Conservation (phyloP, 345 rosid genomes). For the Leavenworthia alabamica region DNA sequence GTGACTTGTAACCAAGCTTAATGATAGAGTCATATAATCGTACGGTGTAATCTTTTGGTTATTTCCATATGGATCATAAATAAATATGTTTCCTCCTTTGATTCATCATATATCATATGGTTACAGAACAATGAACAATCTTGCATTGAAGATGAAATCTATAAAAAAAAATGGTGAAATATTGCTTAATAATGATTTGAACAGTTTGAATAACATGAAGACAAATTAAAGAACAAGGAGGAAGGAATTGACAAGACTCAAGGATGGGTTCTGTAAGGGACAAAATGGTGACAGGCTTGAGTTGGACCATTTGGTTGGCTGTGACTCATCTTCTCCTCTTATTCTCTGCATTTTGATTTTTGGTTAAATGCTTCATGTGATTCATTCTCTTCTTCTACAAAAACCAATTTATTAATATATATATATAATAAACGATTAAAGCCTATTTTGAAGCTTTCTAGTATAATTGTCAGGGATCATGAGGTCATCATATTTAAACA, state of each 20-base stretch:
- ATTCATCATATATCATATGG: no score
- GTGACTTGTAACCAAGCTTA: constrained; percentile 23
- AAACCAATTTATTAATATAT: background rate
- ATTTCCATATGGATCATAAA: no score
- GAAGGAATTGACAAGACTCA: constrained; percentile 28
- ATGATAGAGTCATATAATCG: constrained; percentile 8
- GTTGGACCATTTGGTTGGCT: constrained; percentile 35
- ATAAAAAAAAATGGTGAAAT: background rate
- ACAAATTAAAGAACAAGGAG: background rate
- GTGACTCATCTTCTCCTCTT: no score
- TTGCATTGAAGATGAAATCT: no score
- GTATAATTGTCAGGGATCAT: constrained; percentile 32
- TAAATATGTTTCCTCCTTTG: no score
- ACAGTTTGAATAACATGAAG: constrained; percentile 10
- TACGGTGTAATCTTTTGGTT: background rate
- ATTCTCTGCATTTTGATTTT: constrained; percentile 13
- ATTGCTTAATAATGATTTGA: background rate
- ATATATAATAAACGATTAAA: no score
- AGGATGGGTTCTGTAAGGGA: constrained; percentile 25
- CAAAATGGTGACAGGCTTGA: constrained; percentile 31
- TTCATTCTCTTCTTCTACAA: background rate
- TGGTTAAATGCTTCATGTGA: constrained; percentile 21
- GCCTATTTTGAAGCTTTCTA: constrained; percentile 22
- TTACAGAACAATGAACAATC: no score
- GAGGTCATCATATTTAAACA: constrained; percentile 30